Conservation (phyloP, 495 filamentous ascomycete species). For the Penicillium paradoxum region DNA sequence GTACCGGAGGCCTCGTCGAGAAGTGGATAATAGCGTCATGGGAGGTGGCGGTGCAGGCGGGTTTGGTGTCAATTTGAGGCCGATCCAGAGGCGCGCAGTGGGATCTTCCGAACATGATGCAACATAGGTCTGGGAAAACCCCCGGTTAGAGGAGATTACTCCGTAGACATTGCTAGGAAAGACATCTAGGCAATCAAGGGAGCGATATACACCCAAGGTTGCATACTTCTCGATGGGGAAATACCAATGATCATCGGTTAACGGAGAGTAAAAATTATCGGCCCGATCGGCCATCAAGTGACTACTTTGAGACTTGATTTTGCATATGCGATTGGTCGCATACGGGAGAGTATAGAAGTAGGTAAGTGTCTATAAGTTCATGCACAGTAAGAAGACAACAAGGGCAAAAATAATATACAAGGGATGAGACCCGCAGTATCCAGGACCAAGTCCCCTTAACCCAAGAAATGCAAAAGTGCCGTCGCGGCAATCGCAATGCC, state of each 20-base stretch:
- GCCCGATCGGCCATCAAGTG: not conserved
- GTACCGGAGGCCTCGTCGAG: slow-evolving; percentile 11
- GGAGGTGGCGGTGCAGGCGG: not conserved
- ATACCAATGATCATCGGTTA: not conserved
- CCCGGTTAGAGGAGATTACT: too few relatives aligned
- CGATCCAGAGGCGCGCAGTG: not conserved
- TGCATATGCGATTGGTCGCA: not conserved
- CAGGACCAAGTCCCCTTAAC: not conserved
- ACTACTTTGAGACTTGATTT: not conserved
- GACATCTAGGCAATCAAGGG: not conserved
- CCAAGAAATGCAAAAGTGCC: slow-evolving; percentile 2
- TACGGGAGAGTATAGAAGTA: not conserved
- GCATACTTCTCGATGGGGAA: not conserved
- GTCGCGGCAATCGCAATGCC: slow-evolving; percentile 7
- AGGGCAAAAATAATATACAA: not conserved
- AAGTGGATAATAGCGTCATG: slow-evolving; percentile 13
- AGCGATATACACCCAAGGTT: not conserved
- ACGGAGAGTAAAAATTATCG: not conserved
- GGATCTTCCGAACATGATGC: not conserved
- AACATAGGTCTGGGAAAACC: too few relatives aligned
- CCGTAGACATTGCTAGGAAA: not conserved
- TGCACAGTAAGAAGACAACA: not conserved
- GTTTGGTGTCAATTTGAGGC: not conserved
- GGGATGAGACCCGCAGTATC: not conserved
- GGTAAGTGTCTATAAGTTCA: not conserved